A percentile compares a stretch with the other conserved stretches of the same genome.
These are phyloP conservation scores for Ascochyta pisi DNA, from an alignment of 2,329 filamentous ascomycete species.

Conservation along the genomic window DNA sequence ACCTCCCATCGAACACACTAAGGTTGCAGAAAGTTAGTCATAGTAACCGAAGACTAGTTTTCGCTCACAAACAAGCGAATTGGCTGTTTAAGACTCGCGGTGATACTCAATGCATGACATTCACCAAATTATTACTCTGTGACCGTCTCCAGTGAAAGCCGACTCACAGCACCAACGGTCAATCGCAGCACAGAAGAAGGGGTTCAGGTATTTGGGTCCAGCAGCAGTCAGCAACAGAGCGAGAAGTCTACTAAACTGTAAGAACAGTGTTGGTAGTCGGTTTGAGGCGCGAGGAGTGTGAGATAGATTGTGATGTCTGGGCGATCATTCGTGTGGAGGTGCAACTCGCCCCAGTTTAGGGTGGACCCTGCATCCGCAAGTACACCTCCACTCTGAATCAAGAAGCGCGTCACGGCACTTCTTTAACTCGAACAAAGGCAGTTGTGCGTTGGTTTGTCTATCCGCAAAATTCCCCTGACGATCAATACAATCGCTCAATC, in stretches of 20 bases:
- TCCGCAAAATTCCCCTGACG: conserved; percentile 3
- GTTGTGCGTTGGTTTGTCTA: not conserved
- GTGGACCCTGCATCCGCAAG: conserved; percentile 14
- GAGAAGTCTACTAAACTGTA: no score
- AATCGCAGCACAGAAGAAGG: no score
- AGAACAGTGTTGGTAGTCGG: no score
- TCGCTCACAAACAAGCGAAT: no score
- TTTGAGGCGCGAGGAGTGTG: not conserved
- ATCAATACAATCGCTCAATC: conserved; percentile 3
- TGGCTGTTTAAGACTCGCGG: no score
- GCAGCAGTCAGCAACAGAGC: not conserved
- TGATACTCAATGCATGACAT: no score
- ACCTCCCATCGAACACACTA: not conserved
- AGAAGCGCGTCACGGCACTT: not conserved
- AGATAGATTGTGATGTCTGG: not conserved
- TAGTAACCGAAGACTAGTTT: no score
- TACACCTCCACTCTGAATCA: conserved; percentile 4
- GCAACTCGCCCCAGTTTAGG: not conserved
- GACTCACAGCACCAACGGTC: no score
- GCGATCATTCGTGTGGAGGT: not conserved
- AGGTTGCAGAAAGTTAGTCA: no score
- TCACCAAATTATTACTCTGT: no score
- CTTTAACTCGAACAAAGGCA: not conserved
- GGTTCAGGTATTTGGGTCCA: not conserved
- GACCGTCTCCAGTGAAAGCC: no score